These are phyloP conservation scores for Epithele typhae DNA, from an alignment of 768 basidiomycete genomes.

Conservation along the genomic window DNA sequence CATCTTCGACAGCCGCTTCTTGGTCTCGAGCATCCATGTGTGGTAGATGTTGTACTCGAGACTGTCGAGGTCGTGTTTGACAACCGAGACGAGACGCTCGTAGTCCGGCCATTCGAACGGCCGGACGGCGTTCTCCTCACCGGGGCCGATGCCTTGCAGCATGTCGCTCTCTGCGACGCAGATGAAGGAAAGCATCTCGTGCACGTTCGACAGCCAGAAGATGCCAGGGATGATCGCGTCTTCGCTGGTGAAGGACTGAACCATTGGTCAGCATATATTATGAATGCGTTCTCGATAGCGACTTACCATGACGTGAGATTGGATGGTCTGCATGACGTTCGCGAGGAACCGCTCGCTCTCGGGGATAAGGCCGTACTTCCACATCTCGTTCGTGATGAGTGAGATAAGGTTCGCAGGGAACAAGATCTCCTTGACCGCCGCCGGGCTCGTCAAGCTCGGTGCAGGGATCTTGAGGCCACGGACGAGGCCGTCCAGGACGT, in stretches of 20 bases:
- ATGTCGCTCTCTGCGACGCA: constrained; percentile 99
- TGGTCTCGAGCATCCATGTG: constrained; percentile 98
- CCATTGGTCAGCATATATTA: constrained; percentile 6
- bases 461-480: constrained; percentile 90
- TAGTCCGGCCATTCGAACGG: constrained; percentile 97
- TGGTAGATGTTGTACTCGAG: constrained; percentile 99
- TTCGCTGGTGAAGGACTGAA: constrained; percentile 84
- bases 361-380: constrained; percentile 96
- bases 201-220: constrained; percentile 99
- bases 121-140: constrained; percentile 87
- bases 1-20: constrained; percentile 95
- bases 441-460: constrained; percentile 84
- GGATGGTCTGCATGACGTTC: constrained; percentile 97
- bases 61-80: constrained; percentile 97
- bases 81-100: constrained; percentile 93
- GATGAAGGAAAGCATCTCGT: constrained; percentile 98
- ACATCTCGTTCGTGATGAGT: constrained; percentile 99
- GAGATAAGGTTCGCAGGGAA: constrained; percentile 99
- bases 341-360: constrained; percentile 98
- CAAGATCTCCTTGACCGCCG: constrained; percentile 94
- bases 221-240: constrained; percentile 95
- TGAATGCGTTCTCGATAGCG: no score
- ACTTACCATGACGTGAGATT: constrained; percentile 95
- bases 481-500: constrained; percentile 86
- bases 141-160: constrained; percentile 95